These are phyloP conservation scores for Steccherinum ochraceum DNA, from an alignment of 768 basidiomycete species.

Conservation along the genomic window DNA sequence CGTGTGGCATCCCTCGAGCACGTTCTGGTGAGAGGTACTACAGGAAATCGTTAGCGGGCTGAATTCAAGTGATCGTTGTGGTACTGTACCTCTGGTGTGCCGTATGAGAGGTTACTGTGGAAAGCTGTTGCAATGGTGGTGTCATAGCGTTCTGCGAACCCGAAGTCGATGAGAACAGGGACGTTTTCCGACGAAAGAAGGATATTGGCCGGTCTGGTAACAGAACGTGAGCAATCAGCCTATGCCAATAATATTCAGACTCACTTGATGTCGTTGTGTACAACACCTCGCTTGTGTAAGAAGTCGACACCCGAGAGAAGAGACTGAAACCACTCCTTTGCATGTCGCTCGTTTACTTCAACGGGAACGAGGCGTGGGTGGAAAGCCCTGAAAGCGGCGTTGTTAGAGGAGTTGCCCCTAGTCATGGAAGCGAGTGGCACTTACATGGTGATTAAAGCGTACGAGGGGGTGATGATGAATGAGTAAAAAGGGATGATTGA, in stretches of 20 bases:
- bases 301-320: slow-evolving; percentile 81
- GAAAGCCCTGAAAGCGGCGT: slow-evolving; percentile 55
- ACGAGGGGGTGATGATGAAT: slow-evolving; percentile 89
- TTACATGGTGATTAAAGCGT: slow-evolving; percentile 89
- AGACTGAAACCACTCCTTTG: slow-evolving; percentile 75
- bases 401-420: neutral
- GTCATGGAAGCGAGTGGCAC: slow-evolving; percentile 23
- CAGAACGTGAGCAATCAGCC: neutral
- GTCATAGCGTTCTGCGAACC: slow-evolving; percentile 89
- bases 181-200: slow-evolving; percentile 72
- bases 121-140: slow-evolving; percentile 57
- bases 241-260: slow-evolving; percentile 18
- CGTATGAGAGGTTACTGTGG: slow-evolving; percentile 78
- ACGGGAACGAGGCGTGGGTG: slow-evolving; percentile 86
- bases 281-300: slow-evolving; percentile 76
- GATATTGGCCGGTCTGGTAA: slow-evolving; percentile 82
- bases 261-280: slow-evolving; percentile 93
- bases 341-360: slow-evolving; percentile 73
- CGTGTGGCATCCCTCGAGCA: slow-evolving; percentile 81
- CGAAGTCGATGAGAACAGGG: slow-evolving; percentile 92
- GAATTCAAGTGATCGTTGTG: too few relatives aligned
- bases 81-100: slow-evolving; percentile 92
- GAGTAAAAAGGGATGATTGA: slow-evolving; percentile 90
- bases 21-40: slow-evolving; percentile 95
- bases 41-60: too few relatives aligned